phyloP scores from a whole-genome alignment of 2,329 filamentous ascomycete genomes.

The Rhytidhysteron rufulum region DNA sequence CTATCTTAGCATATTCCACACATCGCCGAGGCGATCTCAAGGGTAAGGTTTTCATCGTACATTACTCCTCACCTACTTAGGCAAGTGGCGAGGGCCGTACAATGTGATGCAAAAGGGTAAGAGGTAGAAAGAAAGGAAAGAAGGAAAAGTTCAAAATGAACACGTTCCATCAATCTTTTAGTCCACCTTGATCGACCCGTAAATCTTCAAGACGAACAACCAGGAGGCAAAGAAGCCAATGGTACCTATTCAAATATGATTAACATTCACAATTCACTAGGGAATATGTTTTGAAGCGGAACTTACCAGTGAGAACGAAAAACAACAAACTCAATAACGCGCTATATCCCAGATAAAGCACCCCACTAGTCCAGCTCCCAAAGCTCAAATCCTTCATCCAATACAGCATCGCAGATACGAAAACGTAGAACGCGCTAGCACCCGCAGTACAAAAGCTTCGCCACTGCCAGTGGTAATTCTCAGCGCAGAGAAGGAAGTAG shows the following conservation, averaged over 20 bases:
- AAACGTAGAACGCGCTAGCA: constrained; percentile 87
- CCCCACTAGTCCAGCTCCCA: constrained; percentile 76
- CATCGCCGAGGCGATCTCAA: too few relatives aligned
- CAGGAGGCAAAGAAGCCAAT: constrained; percentile 96
- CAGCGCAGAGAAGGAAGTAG: constrained; percentile 91
- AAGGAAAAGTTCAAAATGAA: too few relatives aligned
- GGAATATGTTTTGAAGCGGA: constrained; percentile 6
- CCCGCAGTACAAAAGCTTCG: constrained; percentile 88
- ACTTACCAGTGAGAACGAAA: constrained; percentile 88
- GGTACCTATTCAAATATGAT: constrained; percentile 57
- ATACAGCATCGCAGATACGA: constrained; percentile 85
- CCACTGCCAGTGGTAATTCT: constrained; percentile 99
- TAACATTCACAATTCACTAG: constrained; percentile 8
- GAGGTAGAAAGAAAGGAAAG: neutral
- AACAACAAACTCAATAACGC: constrained; percentile 84
- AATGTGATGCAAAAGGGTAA: too few relatives aligned
- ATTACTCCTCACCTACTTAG: too few relatives aligned
- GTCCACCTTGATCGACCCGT: constrained; percentile 97
- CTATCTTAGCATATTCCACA: too few relatives aligned
- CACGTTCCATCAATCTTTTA: too few relatives aligned
- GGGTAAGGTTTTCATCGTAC: too few relatives aligned
- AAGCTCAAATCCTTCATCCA: constrained; percentile 86
- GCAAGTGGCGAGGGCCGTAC: too few relatives aligned
- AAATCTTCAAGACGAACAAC: constrained; percentile 91
- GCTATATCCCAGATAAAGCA: constrained; percentile 92